Evolutionary conservation across 2,329 filamentous ascomycete genomes (phyloP).

Genomic region (Ilyonectria destructans): DNA sequence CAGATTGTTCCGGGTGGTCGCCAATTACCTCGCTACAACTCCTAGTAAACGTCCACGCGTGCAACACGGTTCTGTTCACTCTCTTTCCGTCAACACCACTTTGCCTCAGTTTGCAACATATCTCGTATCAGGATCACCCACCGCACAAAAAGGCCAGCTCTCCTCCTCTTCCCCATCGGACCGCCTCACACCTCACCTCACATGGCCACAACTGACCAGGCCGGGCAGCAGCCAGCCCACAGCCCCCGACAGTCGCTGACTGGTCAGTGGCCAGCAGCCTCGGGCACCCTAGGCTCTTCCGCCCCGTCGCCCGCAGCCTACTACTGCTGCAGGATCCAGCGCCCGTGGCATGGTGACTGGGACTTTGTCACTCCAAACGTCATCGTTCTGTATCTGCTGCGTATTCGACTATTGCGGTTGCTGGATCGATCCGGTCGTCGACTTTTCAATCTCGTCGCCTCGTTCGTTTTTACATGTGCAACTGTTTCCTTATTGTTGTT

Average conservation of each 20-base stretch:
- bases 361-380: conserved; percentile 26
- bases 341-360: conserved; percentile 20
- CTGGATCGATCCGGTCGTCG: conserved; percentile 14
- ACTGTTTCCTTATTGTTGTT: conserved; percentile 21
- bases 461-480: conserved; percentile 9
- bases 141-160: conserved; percentile 29
- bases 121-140: conserved; percentile 20
- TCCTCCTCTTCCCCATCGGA: conserved; percentile 5
- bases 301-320: conserved; percentile 27
- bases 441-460: conserved; percentile 25
- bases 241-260: conserved; percentile 26
- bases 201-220: conserved; percentile 31
- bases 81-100: conserved; percentile 5
- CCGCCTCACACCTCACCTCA: conserved; percentile 24
- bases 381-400: conserved; percentile 37
- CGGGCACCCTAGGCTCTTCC: conserved; percentile 23
- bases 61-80: conserved; percentile 11
- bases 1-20: neutral
- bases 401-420: conserved; percentile 46
- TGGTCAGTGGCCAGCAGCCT: conserved; percentile 25
- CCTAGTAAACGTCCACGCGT: neutral
- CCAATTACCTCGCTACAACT: neutral
- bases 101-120: conserved; percentile 19
- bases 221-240: conserved; percentile 30
- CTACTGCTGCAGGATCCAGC: conserved; percentile 34